Evolutionary conservation across 257 asterid species (phyloP).

Genomic region (Jacaranda mimosifolia): DNA sequence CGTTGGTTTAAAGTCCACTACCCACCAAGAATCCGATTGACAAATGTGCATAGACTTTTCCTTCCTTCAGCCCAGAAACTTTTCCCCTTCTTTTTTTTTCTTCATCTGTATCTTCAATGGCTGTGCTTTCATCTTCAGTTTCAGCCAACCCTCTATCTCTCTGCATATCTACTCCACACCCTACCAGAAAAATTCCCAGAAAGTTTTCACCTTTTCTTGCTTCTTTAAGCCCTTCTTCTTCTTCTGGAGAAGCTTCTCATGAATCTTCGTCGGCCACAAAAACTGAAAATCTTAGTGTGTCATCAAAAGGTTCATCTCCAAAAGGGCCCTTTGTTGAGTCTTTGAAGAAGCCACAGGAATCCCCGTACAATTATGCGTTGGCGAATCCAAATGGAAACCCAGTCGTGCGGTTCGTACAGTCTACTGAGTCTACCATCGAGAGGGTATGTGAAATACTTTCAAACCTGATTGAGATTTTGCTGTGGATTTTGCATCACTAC

Average conservation of each 20-base stretch:
- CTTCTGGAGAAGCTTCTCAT: conserved; percentile 43
- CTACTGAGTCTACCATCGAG: conserved; percentile 62
- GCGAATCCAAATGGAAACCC: conserved; percentile 50
- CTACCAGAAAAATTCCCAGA: conserved; percentile 22
- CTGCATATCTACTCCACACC: conserved; percentile 33
- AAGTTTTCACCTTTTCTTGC: conserved; percentile 40
- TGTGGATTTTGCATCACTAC: neutral
- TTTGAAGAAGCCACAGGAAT: conserved; percentile 37
- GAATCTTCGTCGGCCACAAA: conserved; percentile 51
- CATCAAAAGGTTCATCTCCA: conserved; percentile 37
- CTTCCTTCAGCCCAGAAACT: too few species aligned
- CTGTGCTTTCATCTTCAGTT: conserved; percentile 39
- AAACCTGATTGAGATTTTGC: neutral
- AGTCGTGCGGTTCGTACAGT: conserved; percentile 47
- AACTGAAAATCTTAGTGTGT: conserved; percentile 22
- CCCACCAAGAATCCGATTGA: conserved; percentile 35
- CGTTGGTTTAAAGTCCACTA: conserved; percentile 19
- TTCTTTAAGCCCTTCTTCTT: conserved; percentile 45
- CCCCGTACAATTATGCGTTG: conserved; percentile 38
- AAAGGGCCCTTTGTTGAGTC: conserved; percentile 42
- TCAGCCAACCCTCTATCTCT: conserved; percentile 38
- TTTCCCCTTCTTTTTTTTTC: neutral
- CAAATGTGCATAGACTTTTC: conserved; percentile 14
- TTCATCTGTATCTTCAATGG: conserved; percentile 43
- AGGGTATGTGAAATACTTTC: conserved; percentile 37